Evolutionary conservation across 169 alveolate genomes (phyloP), one percentile per base, ranked within the genome.

Genomic region (Plasmodium gallinaceum): DNA sequence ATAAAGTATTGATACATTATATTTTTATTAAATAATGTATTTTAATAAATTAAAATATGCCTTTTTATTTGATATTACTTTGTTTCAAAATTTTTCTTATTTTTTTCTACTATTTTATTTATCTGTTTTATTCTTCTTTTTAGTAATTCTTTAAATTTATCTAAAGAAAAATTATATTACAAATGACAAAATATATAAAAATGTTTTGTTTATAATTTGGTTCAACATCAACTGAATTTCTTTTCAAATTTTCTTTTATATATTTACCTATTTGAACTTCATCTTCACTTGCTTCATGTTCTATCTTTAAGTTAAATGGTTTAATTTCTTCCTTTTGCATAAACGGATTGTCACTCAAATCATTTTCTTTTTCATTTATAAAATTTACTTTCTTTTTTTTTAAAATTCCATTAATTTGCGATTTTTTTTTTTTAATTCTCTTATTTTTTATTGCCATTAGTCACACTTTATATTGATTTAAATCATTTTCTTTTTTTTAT

Each of bases 121-220:
- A 70, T 70, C 20, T 70, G 37, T 26, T 85, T 69, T 37, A 58
- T 85, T 62, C 86, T 58, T 85, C 51, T 85, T 10, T 70, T 85
- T 22, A 85, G 69, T 20, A 70, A 54, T 52, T 60, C 42, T 12
- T 69, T 46, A 48, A 70, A 70, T 20, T 74, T 8, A 12, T 43
- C 86, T 85, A 65, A 5, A 20, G 16, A 39, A 39, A 39, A 72
- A 51, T 22, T 24, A 72, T 32, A 24, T 22, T 48, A 18, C 8
- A 70, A 70, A 46, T 7, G 10, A 6, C 9, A 52, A 52, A 52
- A 48, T 48, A 48, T 48, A 48, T 48, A 52, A n/a, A 32, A 32
- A 32, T 32, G 4, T 32, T 32, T 4, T 12, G 20, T 52, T n/a
- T 52, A 52, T 52, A 52, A 12, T 52, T n/a, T 52, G 20, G 10